Evolutionary conservation across 768 basidiomycete species (phyloP), one percentile per base, ranked within the genome.

Genomic region (Coprinellus aureogranulatus): DNA sequence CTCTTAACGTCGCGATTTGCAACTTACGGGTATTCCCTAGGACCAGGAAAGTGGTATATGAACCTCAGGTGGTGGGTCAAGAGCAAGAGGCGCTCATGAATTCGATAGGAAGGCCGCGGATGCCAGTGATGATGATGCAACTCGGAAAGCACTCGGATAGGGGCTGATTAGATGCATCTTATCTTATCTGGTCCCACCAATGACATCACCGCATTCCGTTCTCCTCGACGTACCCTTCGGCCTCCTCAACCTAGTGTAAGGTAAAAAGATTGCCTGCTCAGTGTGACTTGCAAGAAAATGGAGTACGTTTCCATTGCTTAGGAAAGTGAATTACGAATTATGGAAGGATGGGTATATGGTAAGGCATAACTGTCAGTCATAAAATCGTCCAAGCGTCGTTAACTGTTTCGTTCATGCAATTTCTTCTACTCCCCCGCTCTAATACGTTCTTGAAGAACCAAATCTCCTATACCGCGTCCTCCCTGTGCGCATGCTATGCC

Each of bases 401-500:
- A 34, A 34, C 6, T 34, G 6, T 14, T 34, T 34, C 34, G 34
- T 34, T 14, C 14, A 34, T 6, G 14, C 34, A 34, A 34, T 14
- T 14, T 44, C 41, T 16, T 44, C 41, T 39, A 9, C 37, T 44
- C 41, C 41, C 10, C 20, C 18, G 6, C 20, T 44, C 22, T 52
- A 52, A 37, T 52, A 52, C 20, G 22, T 50, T 22, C 53, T 54
- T 18, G n/a, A 10, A 16, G 30, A 20, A 3, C 55, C 55, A 25
- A 28, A 53, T 12, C 57, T 39, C 52, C 52, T 58, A 44, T 46
- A 58, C 31, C 28, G 25, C 20, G 42, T 53, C 42, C 30, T 45
- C 42, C 57, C 57, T 12, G 51, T 53, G 25, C 57, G 57, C 20
- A 37, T 52, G 20, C 25, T 30, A 34, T 22, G 18, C 57, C 74